Evolutionary conservation across 345 rosid species (phyloP).

Genomic region (Carallia brachiata): DNA sequence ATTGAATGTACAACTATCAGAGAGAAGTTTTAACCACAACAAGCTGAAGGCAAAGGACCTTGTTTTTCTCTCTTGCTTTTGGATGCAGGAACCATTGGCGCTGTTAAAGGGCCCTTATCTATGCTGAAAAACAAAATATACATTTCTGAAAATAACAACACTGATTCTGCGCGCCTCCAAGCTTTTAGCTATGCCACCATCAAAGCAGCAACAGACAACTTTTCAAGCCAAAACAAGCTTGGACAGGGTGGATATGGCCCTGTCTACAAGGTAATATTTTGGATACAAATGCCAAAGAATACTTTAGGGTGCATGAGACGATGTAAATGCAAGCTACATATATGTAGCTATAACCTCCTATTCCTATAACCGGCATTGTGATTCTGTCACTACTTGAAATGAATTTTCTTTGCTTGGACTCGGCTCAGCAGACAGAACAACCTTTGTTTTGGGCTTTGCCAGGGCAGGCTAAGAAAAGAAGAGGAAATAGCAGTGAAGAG

Average conservation of each 20-base stretch:
- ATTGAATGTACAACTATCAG: background rate
- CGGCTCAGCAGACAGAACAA: too few relatives aligned
- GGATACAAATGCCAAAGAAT: background rate
- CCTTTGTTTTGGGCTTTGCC: background rate
- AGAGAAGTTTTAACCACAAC: background rate
- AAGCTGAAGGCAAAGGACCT: background rate
- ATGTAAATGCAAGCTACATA: too few relatives aligned
- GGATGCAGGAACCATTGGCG: background rate
- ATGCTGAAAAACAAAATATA: background rate
- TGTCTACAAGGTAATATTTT: slow-evolving; percentile 36
- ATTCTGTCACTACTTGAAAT: too few relatives aligned
- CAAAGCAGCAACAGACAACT: slow-evolving; percentile 36
- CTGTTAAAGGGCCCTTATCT: background rate
- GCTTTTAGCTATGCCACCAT: slow-evolving; percentile 25
- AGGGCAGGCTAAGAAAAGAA: slow-evolving; percentile 34
- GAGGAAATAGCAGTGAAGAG: slow-evolving; percentile 47
- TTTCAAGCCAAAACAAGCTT: slow-evolving; percentile 35
- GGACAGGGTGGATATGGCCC: slow-evolving; percentile 54
- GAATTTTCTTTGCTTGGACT: too few relatives aligned
- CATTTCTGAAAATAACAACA: background rate
- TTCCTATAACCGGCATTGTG: too few relatives aligned
- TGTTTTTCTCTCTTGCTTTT: background rate
- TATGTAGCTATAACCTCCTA: too few relatives aligned
- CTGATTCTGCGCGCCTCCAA: slow-evolving; percentile 20
- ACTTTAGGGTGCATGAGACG: background rate